phyloP scores from a whole-genome alignment of 2,329 filamentous ascomycete species.

The Venturia carpophila region DNA sequence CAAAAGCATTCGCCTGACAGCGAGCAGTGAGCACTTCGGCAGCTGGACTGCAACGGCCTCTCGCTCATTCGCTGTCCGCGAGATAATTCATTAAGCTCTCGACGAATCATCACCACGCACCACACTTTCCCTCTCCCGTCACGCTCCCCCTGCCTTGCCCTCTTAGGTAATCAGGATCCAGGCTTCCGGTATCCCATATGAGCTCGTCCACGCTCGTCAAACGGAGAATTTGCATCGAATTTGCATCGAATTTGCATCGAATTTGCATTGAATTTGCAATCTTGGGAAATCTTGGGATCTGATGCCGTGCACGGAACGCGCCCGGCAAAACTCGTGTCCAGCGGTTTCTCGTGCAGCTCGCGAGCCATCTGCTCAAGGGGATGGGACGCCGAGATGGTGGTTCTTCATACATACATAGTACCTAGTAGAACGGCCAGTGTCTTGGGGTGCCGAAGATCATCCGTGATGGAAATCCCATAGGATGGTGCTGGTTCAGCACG shows the following conservation, averaged over 20 bases:
- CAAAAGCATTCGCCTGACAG: not conserved
- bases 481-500: no score
- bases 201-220: not conserved
- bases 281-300: not conserved
- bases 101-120: not conserved
- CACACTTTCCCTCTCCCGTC: not conserved
- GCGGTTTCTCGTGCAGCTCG: not conserved
- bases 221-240: conserved; percentile 4
- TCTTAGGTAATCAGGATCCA: not conserved
- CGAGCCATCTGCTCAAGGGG: not conserved
- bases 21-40: not conserved
- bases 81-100: not conserved
- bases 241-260: conserved; percentile 8
- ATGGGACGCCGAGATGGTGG: not conserved
- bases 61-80: not conserved
- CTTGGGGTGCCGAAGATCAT: no score
- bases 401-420: no score
- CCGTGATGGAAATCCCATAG: no score
- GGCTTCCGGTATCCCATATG: not conserved
- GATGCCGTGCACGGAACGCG: not conserved
- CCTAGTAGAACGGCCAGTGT: no score
- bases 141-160: no score
- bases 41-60: not conserved
- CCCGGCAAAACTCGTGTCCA: not conserved
- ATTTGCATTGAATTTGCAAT: not conserved